Evolutionary conservation across 192 early-diverging fungal genomes (phyloP).

Genomic region (Piromyces sp.): DNA sequence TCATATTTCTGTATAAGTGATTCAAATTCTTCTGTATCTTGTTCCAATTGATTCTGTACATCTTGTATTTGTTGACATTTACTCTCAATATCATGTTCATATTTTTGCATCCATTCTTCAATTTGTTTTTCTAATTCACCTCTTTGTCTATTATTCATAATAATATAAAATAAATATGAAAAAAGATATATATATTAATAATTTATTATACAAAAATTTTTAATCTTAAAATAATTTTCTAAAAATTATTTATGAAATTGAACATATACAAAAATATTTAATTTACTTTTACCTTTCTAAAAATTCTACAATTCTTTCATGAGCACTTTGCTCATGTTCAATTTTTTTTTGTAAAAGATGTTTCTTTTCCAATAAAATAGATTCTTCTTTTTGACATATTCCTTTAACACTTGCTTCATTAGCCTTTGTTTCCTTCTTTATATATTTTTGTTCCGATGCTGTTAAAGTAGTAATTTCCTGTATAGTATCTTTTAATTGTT

Average conservation of each 20-base stretch:
- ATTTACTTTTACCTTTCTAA: slow-evolving; percentile 4
- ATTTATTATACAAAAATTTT: too few species aligned
- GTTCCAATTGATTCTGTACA: neutral
- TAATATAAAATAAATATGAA: neutral
- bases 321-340: slow-evolving; percentile 24
- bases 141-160: slow-evolving; percentile 12
- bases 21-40: neutral
- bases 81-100: slow-evolving; percentile 43
- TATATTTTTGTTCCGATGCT: slow-evolving; percentile 37
- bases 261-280: too few species aligned
- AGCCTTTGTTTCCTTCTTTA: slow-evolving; percentile 47
- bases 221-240: too few species aligned
- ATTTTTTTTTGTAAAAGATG: slow-evolving; percentile 12
- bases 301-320: slow-evolving; percentile 33
- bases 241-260: too few species aligned
- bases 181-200: too few species aligned
- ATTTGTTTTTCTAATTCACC: slow-evolving; percentile 28
- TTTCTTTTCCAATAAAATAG: slow-evolving; percentile 12
- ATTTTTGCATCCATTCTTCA: slow-evolving; percentile 40
- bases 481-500: slow-evolving; percentile 46
- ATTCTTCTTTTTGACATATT: slow-evolving; percentile 20
- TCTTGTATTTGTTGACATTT: slow-evolving; percentile 10
- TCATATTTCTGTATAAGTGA: neutral
- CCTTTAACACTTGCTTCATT: slow-evolving; percentile 30
- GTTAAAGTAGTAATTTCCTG: slow-evolving; percentile 44